phyloP scores from a whole-genome alignment of 139 green algal genomes.

The Chara braunii region DNA sequence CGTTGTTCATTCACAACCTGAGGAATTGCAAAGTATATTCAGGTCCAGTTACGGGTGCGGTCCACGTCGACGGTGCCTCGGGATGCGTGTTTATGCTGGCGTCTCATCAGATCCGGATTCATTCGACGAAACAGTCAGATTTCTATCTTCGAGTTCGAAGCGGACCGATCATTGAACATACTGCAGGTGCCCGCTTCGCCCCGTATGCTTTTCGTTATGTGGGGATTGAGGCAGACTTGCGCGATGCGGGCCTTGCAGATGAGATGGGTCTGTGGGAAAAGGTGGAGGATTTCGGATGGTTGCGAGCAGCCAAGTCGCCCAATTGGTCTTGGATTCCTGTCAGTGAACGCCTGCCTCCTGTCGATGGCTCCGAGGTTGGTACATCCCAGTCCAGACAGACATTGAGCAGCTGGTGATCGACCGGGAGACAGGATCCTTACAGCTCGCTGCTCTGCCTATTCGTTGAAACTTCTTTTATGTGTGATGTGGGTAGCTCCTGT shows the following conservation, averaged over 20 bases:
- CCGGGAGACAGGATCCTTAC: too few relatives aligned
- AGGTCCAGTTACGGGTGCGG: constrained; percentile 15
- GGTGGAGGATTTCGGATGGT: constrained; percentile 80
- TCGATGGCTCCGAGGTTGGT: too few relatives aligned
- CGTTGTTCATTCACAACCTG: constrained; percentile 7
- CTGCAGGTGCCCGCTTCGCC: constrained; percentile 12
- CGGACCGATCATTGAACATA: constrained; percentile 27
- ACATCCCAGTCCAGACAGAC: too few relatives aligned
- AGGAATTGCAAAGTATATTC: constrained; percentile 25
- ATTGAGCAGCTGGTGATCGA: too few relatives aligned
- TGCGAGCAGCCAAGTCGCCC: constrained; percentile 59
- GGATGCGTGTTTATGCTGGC: constrained; percentile 14
- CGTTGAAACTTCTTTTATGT: too few relatives aligned
- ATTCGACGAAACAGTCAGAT: background rate
- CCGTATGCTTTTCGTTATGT: constrained; percentile 21
- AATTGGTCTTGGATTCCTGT: too few relatives aligned
- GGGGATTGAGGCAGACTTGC: constrained; percentile 18
- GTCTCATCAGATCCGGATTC: constrained; percentile 23
- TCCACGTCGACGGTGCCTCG: constrained; percentile 11
- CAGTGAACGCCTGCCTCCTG: too few relatives aligned
- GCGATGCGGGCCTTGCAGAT: background rate
- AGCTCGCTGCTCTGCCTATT: too few relatives aligned
- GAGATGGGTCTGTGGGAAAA: constrained; percentile 40
- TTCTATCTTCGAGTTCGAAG: constrained; percentile 23
- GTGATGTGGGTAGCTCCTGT: too few relatives aligned